Evolutionary conservation across 2,329 filamentous ascomycete genomes (phyloP), one percentile per base, ranked within the genome.

Genomic region (Fusarium neocosmosporiellum): DNA sequence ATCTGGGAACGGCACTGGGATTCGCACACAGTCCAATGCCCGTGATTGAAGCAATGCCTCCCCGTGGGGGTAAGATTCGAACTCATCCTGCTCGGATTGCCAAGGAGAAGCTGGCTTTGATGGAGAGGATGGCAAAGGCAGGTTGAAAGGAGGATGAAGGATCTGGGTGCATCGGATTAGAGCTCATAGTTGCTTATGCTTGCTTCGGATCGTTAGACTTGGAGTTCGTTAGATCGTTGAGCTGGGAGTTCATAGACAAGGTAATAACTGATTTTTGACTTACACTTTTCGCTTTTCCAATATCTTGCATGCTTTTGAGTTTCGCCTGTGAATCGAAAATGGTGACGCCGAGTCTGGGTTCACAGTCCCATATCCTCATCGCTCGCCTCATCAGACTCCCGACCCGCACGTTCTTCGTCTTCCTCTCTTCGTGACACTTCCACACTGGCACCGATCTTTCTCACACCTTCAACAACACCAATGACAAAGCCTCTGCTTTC

Each of bases 381-480:
- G 55, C 84, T 87, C 60, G 84, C 84, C 58, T 92, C 90, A 73
- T 92, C 91, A 37, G 89, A 90, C 69, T 89, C 89, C 20, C 86
- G 88, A 33, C 87, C 89, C 22, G 87, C 88, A 8, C 85, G 84
- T 74, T 90, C 89, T 75, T 94, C 93, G 78, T 96, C 93, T 73
- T 93, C 89, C 77, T 98, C 95, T 71, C 92, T 87, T 70, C 94
- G 88, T 54, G 90, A 89, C 71, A 92, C 90, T 85, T 98, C 96
- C 62, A 91, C 91, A 41, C 93, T 94, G 3, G 92, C 91, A 11
- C 94, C 94, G 59, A 98, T 90, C 85, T 91, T 95, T 77, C 95
- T 89, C 77, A 98, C 86, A 6, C 94, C 94, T 81, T 98, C 95
- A 72, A 98, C 92, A 3, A 98, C 94, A 1, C 93, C 94, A 2